Conservation (phyloP, 1,284 basidiomycete species). For the Malassezia yamatoensis region DNA sequence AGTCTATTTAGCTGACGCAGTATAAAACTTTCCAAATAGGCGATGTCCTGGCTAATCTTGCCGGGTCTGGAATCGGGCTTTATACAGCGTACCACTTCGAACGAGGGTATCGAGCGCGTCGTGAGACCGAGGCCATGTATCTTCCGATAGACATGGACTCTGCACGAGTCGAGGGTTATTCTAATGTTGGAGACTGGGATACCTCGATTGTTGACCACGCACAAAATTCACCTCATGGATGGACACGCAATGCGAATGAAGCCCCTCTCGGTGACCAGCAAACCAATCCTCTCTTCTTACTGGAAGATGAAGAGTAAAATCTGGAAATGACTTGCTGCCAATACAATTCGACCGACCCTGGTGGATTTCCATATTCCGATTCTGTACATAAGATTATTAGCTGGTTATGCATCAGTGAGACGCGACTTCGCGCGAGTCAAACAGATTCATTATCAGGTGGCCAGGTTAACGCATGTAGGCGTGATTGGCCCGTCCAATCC, state of each 20-base stretch:
- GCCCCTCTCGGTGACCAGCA: background rate
- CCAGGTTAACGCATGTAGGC: too few species aligned
- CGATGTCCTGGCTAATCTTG: constrained; percentile 70
- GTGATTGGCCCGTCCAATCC: too few species aligned
- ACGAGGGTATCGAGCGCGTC: constrained; percentile 21
- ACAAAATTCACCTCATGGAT: background rate
- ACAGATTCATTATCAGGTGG: too few species aligned
- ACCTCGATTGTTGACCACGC: background rate
- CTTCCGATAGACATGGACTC: constrained; percentile 28
- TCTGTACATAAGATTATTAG: too few species aligned
- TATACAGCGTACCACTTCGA: constrained; percentile 47
- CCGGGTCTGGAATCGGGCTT: constrained; percentile 65
- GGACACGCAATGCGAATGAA: background rate
- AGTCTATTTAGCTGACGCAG: constrained; percentile 3
- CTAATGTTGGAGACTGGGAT: background rate
- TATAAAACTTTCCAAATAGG: constrained; percentile 68
- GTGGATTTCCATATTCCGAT: too few species aligned
- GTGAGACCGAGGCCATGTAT: constrained; percentile 34
- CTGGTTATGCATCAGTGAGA: too few species aligned
- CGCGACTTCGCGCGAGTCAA: too few species aligned
- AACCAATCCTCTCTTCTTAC: background rate
- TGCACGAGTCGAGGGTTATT: constrained; percentile 9
- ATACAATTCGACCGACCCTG: too few species aligned
- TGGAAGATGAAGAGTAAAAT: background rate
- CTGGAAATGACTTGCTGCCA: background rate